These are phyloP conservation scores for Neolecta irregularis DNA, from an alignment of 1,139 yeast genomes.

Conservation along the genomic window DNA sequence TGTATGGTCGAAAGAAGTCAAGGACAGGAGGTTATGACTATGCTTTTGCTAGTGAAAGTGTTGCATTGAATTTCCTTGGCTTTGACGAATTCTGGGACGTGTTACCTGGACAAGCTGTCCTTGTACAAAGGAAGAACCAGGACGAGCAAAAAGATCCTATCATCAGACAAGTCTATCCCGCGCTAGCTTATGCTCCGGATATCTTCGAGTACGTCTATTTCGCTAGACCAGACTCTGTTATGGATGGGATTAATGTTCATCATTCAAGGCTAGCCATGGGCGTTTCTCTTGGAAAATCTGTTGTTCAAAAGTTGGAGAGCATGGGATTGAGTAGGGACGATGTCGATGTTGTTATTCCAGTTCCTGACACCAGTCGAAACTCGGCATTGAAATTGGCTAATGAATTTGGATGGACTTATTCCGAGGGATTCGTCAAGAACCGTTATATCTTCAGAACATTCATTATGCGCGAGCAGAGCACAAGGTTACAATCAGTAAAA, in stretches of 20 bases:
- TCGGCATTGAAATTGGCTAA: slow-evolving; percentile 90
- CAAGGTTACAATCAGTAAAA: slow-evolving; percentile 1
- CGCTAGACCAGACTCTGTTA: slow-evolving; percentile 91
- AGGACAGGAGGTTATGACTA: slow-evolving; percentile 69
- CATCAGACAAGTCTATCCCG: slow-evolving; percentile 62
- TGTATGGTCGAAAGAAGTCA: slow-evolving; percentile 57
- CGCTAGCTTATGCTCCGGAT: slow-evolving; percentile 75
- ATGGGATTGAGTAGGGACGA: no score
- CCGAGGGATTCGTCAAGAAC: slow-evolving; percentile 95
- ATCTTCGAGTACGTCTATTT: slow-evolving; percentile 93
- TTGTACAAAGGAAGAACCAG: slow-evolving; percentile 54
- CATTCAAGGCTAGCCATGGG: slow-evolving; percentile 93
- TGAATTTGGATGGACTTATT: slow-evolving; percentile 59
- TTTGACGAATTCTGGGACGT: slow-evolving; percentile 66
- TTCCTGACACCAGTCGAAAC: slow-evolving; percentile 92
- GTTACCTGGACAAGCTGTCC: slow-evolving; percentile 90
- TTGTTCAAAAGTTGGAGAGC: slow-evolving; percentile 36
- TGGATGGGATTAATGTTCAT: slow-evolving; percentile 91
- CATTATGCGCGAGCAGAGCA: slow-evolving; percentile 91
- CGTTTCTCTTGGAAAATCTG: slow-evolving; percentile 62
- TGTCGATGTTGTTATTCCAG: slow-evolving; percentile 87
- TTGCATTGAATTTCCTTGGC: slow-evolving; percentile 88
- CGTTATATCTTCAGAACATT: slow-evolving; percentile 95
- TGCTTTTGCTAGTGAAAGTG: slow-evolving; percentile 92
- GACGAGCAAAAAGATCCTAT: slow-evolving; percentile 11